These are phyloP conservation scores for Acer saccharum DNA, from an alignment of 345 rosid species.

Conservation along the genomic window DNA sequence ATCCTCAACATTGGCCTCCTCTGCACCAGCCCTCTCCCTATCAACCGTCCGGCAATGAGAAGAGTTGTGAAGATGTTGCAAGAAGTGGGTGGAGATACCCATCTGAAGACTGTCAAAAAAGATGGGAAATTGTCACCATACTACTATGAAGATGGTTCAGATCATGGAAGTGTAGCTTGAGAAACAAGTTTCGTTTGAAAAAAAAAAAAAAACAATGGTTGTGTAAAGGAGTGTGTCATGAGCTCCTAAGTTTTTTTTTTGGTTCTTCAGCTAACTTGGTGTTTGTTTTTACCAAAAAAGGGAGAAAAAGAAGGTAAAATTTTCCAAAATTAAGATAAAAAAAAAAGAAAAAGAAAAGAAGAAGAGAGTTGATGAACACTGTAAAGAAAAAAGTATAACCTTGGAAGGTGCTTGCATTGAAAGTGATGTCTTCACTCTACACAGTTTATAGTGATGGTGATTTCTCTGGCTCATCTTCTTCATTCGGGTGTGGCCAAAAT, in stretches of 20 bases:
- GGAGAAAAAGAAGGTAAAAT: conserved; percentile 3
- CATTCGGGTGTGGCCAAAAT: background rate
- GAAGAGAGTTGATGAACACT: conserved; percentile 22
- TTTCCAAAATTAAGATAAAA: background rate
- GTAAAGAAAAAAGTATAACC: conserved; percentile 25
- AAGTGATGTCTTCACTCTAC: background rate
- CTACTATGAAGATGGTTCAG: conserved; percentile 80
- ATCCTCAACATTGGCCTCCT: conserved; percentile 85
- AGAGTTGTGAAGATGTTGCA: conserved; percentile 90
- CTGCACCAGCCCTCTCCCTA: conserved; percentile 87
- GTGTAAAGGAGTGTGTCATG: conserved; percentile 9
- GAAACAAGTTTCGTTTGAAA: conserved; percentile 1
- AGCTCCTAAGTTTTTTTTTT: conserved; percentile 21
- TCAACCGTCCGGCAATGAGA: conserved; percentile 96
- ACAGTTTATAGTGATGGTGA: background rate
- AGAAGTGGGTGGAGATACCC: conserved; percentile 60
- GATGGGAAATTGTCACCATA: conserved; percentile 91
- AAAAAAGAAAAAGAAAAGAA: background rate
- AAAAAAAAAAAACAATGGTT: background rate
- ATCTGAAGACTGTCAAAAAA: conserved; percentile 35
- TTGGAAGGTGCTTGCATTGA: conserved; percentile 4
- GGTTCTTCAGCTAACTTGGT: conserved; percentile 17
- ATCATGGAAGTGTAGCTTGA: conserved; percentile 83
- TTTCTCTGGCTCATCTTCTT: background rate
- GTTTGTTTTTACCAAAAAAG: conserved; percentile 22